These are phyloP conservation scores for Nicotiana otophora DNA, from an alignment of 257 asterid genomes.

Conservation along the genomic window DNA sequence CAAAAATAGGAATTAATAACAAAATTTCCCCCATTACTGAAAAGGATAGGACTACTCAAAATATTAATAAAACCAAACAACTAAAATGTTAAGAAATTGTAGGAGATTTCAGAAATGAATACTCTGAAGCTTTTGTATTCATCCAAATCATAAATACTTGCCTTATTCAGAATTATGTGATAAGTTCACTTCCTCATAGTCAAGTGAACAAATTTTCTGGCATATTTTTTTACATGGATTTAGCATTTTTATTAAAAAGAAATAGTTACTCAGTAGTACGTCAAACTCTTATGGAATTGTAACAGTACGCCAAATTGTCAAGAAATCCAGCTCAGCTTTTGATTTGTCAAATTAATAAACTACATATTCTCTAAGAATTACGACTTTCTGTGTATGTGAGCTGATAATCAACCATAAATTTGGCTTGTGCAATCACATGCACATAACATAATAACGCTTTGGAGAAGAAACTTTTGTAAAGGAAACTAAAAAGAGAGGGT, in stretches of 20 bases:
- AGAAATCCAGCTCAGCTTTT: neutral
- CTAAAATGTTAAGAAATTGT: neutral
- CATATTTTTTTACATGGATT: neutral
- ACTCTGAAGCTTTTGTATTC: neutral
- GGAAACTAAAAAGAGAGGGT: constrained; percentile 7
- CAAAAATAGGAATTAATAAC: neutral
- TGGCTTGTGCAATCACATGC: neutral
- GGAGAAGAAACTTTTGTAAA: neutral
- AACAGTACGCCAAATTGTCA: neutral
- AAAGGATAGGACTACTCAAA: neutral
- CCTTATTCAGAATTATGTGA: neutral
- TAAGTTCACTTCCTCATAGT: neutral
- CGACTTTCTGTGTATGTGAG: neutral
- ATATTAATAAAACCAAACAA: neutral
- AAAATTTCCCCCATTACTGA: neutral
- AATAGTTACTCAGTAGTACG: neutral
- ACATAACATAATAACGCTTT: neutral
- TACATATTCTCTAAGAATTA: neutral
- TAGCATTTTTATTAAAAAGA: neutral
- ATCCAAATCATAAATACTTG: neutral
- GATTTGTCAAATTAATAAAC: neutral
- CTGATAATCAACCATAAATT: neutral
- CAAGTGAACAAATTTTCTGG: neutral
- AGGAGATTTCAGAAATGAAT: neutral
- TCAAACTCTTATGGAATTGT: neutral